Evolutionary conservation across 1,139 yeast genomes (phyloP).

Genomic region (Suhomyces panamericanus): DNA sequence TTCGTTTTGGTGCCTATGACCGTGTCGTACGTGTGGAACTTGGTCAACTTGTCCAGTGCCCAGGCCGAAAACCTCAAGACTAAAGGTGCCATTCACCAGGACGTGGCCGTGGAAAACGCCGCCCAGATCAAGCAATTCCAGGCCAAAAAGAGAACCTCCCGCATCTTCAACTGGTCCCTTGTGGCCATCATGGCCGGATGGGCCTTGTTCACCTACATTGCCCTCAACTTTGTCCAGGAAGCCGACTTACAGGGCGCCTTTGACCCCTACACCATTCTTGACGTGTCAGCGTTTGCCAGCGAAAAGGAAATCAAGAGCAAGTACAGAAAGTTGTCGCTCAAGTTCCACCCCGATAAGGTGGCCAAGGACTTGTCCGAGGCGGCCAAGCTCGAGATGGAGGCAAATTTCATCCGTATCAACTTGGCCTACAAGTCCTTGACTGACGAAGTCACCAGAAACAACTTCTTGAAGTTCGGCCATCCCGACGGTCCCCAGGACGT

Average conservation of each 20-base stretch:
- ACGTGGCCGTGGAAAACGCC: slow-evolving; percentile 42
- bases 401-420: slow-evolving; percentile 75
- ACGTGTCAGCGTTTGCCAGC: slow-evolving; percentile 62
- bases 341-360: slow-evolving; percentile 92
- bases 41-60: slow-evolving; percentile 26
- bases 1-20: slow-evolving; percentile 72
- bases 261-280: slow-evolving; percentile 90
- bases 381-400: slow-evolving; percentile 62
- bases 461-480: slow-evolving; percentile 85
- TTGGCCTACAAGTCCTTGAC: slow-evolving; percentile 95
- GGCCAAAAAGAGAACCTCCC: slow-evolving; percentile 36
- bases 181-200: slow-evolving; percentile 63
- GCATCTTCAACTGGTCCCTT: slow-evolving; percentile 47
- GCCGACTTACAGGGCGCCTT: slow-evolving; percentile 53
- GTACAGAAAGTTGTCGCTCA: slow-evolving; percentile 82
- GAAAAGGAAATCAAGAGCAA: slow-evolving; percentile 80
- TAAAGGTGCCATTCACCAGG: slow-evolving; percentile 36
- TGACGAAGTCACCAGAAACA: slow-evolving; percentile 81
- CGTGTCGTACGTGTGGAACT: slow-evolving; percentile 39
- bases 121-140: slow-evolving; percentile 44
- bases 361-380: slow-evolving; percentile 61
- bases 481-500: slow-evolving; percentile 97
- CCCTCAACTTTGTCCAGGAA: slow-evolving; percentile 48
- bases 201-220: slow-evolving; percentile 55
- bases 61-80: slow-evolving; percentile 24